Evolutionary conservation across 176 grass and related monocot genomes (phyloP), one percentile per base, ranked within the genome.

Genomic region (Carex parvula): DNA sequence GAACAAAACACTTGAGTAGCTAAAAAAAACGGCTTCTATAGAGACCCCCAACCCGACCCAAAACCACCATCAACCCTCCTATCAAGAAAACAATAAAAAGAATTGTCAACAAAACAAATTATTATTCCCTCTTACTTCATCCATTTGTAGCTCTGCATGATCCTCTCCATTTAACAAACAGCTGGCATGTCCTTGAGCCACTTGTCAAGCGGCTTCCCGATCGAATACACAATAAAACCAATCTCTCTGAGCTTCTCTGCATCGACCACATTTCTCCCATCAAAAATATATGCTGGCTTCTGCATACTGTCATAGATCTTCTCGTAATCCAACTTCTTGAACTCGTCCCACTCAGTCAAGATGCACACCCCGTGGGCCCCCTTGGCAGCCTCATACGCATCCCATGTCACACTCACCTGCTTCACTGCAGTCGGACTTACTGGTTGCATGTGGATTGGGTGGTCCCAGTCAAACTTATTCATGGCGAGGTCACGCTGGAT

Each of bases 391-490:
- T 97, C 94, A 59, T 97, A 97, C 3, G 94, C 89, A 20, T 97
- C 94, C 94, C 94, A 97, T 3, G 89, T 90, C 17, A 88, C 83
- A 79, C 85, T 91, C 50, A 97, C 94, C 87, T 97, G 91, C 91
- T 97, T 97, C 59, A 91, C 88, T 0, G 94, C 84, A n/a, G 89
- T 82, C 39, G 94, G 94, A 87, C 94, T 97, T 9, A 89, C 92
- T 5, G 91, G 94, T 83, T 97, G 94, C 55, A 97, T 91, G 86
- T 97, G 91, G 79, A 93, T 90, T 9, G 94, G 94, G 86, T 97
- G 94, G 78, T 97, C 94, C 94, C 94, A 97, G 84, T 97, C 94
- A 24, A 97, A 97, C 84, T 97, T 97, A 84, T 91, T 93, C 94
- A 97, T 97, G 29, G 94, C 94, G 6, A 97, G 86, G 81, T 97